These are phyloP conservation scores for Boletus huronensis DNA, from an alignment of 768 basidiomycete species.

Conservation along the genomic window DNA sequence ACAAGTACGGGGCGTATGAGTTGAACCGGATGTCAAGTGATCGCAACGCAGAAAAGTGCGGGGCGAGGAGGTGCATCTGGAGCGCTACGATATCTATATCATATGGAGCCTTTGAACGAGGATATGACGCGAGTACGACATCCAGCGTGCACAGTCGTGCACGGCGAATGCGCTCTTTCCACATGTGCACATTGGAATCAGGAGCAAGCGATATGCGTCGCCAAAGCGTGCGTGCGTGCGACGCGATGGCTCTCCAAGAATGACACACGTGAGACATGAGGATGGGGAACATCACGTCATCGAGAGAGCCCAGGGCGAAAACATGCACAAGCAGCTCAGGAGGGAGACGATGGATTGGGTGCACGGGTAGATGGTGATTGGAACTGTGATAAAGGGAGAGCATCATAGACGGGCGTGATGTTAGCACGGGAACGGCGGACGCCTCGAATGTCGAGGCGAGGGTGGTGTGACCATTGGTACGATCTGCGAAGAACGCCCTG, in stretches of 20 bases:
- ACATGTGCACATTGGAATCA: slow-evolving; percentile 46
- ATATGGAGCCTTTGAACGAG: slow-evolving; percentile 14
- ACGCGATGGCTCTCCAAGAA: slow-evolving; percentile 57
- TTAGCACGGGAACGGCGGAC: slow-evolving; percentile 12
- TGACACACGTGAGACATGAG: slow-evolving; percentile 67
- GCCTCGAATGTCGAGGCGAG: slow-evolving; percentile 17
- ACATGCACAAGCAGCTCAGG: slow-evolving; percentile 61
- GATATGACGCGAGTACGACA: slow-evolving; percentile 47
- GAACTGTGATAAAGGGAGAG: slow-evolving; percentile 23
- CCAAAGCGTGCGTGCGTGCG: slow-evolving; percentile 64
- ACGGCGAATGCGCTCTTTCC: slow-evolving; percentile 58
- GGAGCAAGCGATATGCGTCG: slow-evolving; percentile 51
- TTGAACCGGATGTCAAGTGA: slow-evolving; percentile 58
- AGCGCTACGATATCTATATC: slow-evolving; percentile 48
- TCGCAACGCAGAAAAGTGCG: slow-evolving; percentile 52
- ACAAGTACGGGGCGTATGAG: slow-evolving; percentile 59
- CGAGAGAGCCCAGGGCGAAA: slow-evolving; percentile 57
- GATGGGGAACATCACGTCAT: slow-evolving; percentile 55
- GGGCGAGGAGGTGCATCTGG: slow-evolving; percentile 54
- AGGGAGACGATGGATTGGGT: slow-evolving; percentile 58
- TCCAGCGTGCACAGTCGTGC: slow-evolving; percentile 61
- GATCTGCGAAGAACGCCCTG: slow-evolving; percentile 19
- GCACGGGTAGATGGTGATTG: slow-evolving; percentile 31
- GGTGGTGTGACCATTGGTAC: slow-evolving; percentile 17
- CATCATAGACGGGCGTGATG: slow-evolving; percentile 28